These are phyloP conservation scores for Rubia yunnanensis DNA, from an alignment of 257 asterid species.

Conservation along the genomic window DNA sequence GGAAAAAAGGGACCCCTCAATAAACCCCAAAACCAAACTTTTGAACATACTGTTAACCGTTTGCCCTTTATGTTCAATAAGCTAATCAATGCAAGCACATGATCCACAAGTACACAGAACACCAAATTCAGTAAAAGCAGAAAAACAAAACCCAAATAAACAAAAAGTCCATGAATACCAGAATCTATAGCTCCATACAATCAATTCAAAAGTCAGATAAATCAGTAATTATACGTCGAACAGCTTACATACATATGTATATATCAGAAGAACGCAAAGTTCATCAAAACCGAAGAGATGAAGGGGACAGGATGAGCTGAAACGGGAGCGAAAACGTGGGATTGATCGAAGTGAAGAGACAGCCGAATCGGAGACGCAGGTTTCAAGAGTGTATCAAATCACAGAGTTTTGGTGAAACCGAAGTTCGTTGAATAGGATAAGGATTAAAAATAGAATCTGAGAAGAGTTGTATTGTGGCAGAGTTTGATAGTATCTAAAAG, in stretches of 20 bases:
- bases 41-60: background rate
- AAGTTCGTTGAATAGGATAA: background rate
- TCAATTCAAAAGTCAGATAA: background rate
- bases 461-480: background rate
- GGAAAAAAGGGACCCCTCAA: background rate
- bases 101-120: background rate
- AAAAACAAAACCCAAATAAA: background rate
- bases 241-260: background rate
- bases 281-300: background rate
- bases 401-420: background rate
- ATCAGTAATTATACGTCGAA: background rate
- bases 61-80: background rate
- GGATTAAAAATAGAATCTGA: background rate
- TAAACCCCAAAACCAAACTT: background rate
- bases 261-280: background rate
- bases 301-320: constrained; percentile 36
- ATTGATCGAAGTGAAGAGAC: constrained; percentile 21
- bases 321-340: constrained; percentile 32
- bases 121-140: constrained; percentile 1
- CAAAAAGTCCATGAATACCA: background rate
- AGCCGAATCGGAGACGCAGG: constrained; percentile 31
- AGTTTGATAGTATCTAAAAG: background rate
- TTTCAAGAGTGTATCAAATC: background rate
- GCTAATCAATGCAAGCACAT: background rate
- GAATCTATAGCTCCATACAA: background rate